Evolutionary conservation across 2,329 filamentous ascomycete genomes (phyloP), one percentile per base, ranked within the genome.

Genomic region (Myriosclerotinia scirpicola): DNA sequence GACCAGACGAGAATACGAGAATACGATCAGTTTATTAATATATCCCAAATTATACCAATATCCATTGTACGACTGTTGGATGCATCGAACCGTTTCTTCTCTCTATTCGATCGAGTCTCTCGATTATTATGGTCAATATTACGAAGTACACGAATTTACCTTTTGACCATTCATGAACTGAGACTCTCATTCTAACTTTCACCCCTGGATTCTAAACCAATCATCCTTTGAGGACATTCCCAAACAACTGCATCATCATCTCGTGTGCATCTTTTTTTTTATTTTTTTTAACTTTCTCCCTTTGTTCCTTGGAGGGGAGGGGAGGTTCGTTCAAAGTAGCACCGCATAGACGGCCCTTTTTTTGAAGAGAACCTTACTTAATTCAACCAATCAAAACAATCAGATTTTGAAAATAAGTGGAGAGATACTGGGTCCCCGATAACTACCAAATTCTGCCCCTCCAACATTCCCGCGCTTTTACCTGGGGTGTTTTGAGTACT

Each of bases 271-370:
- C 44, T 44, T 14, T 30, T 44, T 26, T 26, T 26, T 2, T 58
- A 44, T 44, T 14, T 30, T 44, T 26, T 26, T 26, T 2, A 26
- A 26, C 26, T 26, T 26, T 26, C 26, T 26, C 26, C 54, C 22
- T 58, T 58, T 42, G 54, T 56, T 58, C 54, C 54, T 44, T 60
- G 56, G 44, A 59, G 42, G 42, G 38, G 11, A 53, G 48, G n/a
- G 48, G 54, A 60, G 58, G 34, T 60, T 60, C 11, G 26, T 26
- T 26, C 12, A 53, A 40, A 50, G 44, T 54, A 20, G 42, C 36
- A 65, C 66, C 26, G 52, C 62, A 61, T 54, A 67, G 56, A 65
- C 66, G 63, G 66, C n/a, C 66, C 62, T 67, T 67, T 58, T 46
- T 36, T 50, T 48, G 30, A 9, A 60, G 30, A 38, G 42, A 15